Percentiles rank a stretch among this genome's conserved stretches.
phyloP scores from a whole-genome alignment of 495 filamentous ascomycete genomes.

The Terfezia boudieri region DNA sequence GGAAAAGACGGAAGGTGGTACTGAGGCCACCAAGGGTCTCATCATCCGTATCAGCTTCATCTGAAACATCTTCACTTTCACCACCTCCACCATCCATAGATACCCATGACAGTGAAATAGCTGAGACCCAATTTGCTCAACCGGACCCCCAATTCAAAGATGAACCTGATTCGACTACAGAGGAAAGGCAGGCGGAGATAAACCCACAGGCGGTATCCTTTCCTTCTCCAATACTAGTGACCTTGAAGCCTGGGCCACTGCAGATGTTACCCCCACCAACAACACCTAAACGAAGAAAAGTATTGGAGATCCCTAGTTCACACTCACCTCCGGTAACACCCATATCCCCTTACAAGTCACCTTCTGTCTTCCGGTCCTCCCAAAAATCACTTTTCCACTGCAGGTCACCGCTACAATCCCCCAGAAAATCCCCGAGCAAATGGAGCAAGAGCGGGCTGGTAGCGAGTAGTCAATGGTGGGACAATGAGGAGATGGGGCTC shows the following conservation, averaged over 20 bases:
- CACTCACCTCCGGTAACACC: constrained; percentile 11
- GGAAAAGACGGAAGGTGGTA: too few species aligned
- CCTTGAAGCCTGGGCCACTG: not conserved
- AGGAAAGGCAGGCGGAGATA: not conserved
- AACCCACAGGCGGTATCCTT: not conserved
- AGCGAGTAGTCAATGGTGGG: constrained; percentile 18
- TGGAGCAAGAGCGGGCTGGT: not conserved
- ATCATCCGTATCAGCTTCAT: too few species aligned
- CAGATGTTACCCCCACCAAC: constrained; percentile 1
- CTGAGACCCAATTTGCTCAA: constrained; percentile 10
- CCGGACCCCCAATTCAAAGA: constrained; percentile 20
- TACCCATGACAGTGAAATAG: constrained; percentile 1
- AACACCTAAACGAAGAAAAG: constrained; percentile 6
- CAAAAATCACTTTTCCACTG: not conserved
- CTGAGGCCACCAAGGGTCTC: too few species aligned
- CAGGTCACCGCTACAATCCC: not conserved
- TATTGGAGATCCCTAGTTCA: constrained; percentile 8
- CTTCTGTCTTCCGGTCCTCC: not conserved
- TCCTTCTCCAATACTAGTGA: not conserved
- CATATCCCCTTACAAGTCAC: constrained; percentile 5
- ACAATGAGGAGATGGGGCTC: constrained; percentile 10
- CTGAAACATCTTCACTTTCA: too few species aligned
- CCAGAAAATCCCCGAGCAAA: not conserved
- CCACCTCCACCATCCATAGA: too few species aligned
- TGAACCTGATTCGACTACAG: constrained; percentile 26